These are phyloP conservation scores for Cladophialophora psammophila DNA, from an alignment of 2,329 filamentous ascomycete species.

Conservation along the genomic window DNA sequence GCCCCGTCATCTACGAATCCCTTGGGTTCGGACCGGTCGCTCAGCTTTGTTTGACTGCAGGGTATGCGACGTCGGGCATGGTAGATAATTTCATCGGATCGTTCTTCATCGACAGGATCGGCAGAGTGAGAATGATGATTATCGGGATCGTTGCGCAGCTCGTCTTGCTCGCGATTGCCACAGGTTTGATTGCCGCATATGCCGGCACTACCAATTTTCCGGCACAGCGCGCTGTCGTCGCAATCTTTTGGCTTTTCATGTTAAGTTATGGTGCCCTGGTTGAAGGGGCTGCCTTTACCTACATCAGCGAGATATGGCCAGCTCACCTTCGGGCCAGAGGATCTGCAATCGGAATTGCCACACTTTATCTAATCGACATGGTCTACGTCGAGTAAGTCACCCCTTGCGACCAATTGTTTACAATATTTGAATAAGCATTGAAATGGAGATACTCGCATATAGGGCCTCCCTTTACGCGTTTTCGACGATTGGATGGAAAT, in stretches of 20 bases:
- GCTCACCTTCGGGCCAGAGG: conserved; percentile 47
- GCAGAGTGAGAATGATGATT: conserved; percentile 28
- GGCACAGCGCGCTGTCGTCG: conserved; percentile 47
- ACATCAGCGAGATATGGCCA: conserved; percentile 56
- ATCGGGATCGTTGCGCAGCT: conserved; percentile 50
- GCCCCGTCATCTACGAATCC: conserved; percentile 53
- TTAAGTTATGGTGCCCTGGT: conserved; percentile 53
- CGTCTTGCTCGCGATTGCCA: conserved; percentile 50
- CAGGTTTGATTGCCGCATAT: conserved; percentile 47
- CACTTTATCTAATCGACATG: conserved; percentile 48
- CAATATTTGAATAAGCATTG: background rate
- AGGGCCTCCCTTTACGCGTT: conserved; percentile 42
- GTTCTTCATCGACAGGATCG: conserved; percentile 31
- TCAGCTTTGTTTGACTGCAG: conserved; percentile 30
- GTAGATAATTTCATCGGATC: conserved; percentile 31
- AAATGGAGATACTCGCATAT: background rate
- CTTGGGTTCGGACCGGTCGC: conserved; percentile 52
- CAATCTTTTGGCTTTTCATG: conserved; percentile 52
- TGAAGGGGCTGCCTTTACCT: conserved; percentile 57
- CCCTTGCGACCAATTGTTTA: background rate
- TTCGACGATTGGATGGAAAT: conserved; percentile 45
- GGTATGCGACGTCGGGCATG: conserved; percentile 33
- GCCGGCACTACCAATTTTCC: conserved; percentile 45
- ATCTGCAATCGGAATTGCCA: conserved; percentile 44
- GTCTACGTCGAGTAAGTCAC: conserved; percentile 43